Evolutionary conservation across 352 stramenopile species (phyloP), one percentile per base, ranked within the genome.

Genomic region (Globisporangium cystogenes): DNA sequence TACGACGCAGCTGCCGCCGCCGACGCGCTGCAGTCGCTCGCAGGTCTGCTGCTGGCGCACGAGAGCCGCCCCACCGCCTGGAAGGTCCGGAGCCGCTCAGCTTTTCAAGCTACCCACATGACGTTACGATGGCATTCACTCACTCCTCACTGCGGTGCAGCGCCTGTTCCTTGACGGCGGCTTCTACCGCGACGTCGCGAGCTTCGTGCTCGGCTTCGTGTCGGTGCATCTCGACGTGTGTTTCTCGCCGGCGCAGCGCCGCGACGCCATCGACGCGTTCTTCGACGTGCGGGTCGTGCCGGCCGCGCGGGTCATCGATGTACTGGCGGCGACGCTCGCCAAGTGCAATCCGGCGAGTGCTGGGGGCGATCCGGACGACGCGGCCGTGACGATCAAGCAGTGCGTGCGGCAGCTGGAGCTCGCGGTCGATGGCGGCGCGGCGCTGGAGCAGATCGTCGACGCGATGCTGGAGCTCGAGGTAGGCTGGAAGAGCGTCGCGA

Each of bases 131-230:
- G 24, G 12, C 43, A 23, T 16, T 26, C 18, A 43, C 8, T 31
- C 21, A 39, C 8, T 33, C 18, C 7, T n/a, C n/a, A n/a, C n/a
- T n/a, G n/a, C n/a, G n/a, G n/a, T n/a, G 2, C 41, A 90, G 76
- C 41, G 27, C 16, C 50, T 88, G 36, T 90, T 79, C 41, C 18
- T 87, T 27, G 69, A 80, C 18, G 15, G 57, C 20, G 18, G 57
- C 20, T 73, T 82, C 47, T 90, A 88, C 44, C 70, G 77, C 5
- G 76, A 88, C 3, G 62, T 88, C 15, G 53, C 64, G 8, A 51
- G 47, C 14, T 86, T 88, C 33, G 18, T 86, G 29, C 44, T 90
- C 42, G 55, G 56, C 12, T 88, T 86, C 40, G 80, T 86, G 20
- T 59, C 67, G 6, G 54, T 79, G 21, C 70, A 74, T 53, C 24